Conservation (phyloP, 2,329 filamentous ascomycete genomes). For the Ploettnerulaceae sp. region DNA sequence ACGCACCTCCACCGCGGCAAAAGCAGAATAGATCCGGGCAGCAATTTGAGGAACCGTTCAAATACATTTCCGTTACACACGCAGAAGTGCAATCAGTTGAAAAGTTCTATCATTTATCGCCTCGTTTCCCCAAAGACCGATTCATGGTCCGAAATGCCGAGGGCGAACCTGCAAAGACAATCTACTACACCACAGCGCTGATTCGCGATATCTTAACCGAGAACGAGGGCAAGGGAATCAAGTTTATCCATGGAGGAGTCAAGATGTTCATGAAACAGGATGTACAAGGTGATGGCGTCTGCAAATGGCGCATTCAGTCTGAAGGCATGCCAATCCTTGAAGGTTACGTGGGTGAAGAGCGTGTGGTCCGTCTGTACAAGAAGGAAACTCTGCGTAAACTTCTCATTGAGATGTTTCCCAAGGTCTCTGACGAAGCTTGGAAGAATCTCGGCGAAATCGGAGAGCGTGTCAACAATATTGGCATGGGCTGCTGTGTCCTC, state of each 20-base stretch:
- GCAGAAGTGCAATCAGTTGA: conserved; percentile 72
- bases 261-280: conserved; percentile 99
- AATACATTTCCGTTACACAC: conserved; percentile 73
- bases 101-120: conserved; percentile 77
- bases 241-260: conserved; percentile 93
- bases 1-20: conserved; percentile 16
- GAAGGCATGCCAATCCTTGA: conserved; percentile 90
- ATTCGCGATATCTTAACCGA: conserved; percentile 78
- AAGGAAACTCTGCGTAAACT: conserved; percentile 77
- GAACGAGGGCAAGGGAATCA: conserved; percentile 88
- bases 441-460: conserved; percentile 81
- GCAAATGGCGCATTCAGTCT: conserved; percentile 91
- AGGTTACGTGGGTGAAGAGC: conserved; percentile 76
- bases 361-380: conserved; percentile 69
- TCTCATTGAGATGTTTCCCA: conserved; percentile 95
- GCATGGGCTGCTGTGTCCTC: conserved; percentile 89
- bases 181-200: conserved; percentile 89
- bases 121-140: conserved; percentile 80
- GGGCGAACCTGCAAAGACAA: conserved; percentile 84
- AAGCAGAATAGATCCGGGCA: conserved; percentile 38
- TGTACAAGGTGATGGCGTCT: conserved; percentile 78
- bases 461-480: conserved; percentile 70
- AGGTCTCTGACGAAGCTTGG: conserved; percentile 70
- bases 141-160: conserved; percentile 95
- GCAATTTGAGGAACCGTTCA: conserved; percentile 84